These are phyloP conservation scores for Clathrus columnatus DNA, from an alignment of 768 basidiomycete species.

Conservation along the genomic window DNA sequence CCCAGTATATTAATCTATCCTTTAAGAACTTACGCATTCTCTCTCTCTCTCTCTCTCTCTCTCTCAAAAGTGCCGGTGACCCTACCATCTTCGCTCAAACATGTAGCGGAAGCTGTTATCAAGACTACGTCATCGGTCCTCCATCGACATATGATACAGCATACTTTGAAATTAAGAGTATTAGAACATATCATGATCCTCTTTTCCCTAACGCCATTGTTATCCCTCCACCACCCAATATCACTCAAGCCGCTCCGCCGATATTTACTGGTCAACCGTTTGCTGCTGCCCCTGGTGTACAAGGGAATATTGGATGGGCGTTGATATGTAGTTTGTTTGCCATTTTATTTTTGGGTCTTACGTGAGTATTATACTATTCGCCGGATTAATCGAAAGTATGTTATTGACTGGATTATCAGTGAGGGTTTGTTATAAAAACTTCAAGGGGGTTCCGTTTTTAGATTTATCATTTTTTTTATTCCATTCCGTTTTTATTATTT, in stretches of 20 bases:
- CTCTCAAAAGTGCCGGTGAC: slow-evolving; percentile 40
- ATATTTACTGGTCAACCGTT: neutral
- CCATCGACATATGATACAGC: slow-evolving; percentile 54
- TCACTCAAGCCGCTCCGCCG: neutral
- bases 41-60: neutral
- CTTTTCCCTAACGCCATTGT: neutral
- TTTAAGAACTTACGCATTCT: too few relatives aligned
- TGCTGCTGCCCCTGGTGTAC: neutral
- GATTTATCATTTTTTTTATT: neutral
- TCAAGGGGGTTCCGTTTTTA: neutral
- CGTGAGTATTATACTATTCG: neutral
- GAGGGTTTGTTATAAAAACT: neutral
- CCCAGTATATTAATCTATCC: too few relatives aligned
- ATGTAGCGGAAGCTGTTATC: slow-evolving; percentile 57
- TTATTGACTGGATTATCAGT: neutral
- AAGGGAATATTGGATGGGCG: neutral
- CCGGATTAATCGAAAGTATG: neutral
- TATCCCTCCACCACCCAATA: neutral
- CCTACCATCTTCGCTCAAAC: slow-evolving; percentile 47
- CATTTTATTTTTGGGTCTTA: neutral
- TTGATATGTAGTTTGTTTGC: neutral
- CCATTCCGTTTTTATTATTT: neutral
- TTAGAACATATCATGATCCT: slow-evolving; percentile 35
- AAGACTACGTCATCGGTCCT: slow-evolving; percentile 57
- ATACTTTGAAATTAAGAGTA: slow-evolving; percentile 63